A percentile compares a stretch with the other conserved stretches of the same genome.
These are phyloP conservation scores for Chlamydomonas urium DNA, from an alignment of 139 green algal genomes.

Conservation along the genomic window DNA sequence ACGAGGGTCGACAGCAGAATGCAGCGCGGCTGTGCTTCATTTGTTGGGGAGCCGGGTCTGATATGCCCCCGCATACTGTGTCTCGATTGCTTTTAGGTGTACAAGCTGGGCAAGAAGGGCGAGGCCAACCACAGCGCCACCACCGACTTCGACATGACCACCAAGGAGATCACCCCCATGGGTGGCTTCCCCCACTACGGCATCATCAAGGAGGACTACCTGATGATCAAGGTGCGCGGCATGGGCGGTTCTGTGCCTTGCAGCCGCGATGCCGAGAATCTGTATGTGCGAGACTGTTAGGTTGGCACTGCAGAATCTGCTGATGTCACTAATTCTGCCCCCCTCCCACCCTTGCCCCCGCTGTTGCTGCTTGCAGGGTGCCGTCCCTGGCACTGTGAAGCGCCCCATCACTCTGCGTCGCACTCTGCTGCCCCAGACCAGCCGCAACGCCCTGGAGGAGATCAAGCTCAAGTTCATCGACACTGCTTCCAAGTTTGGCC, in stretches of 20 bases:
- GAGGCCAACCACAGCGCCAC: conserved; percentile 76
- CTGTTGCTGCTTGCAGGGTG: conserved; percentile 64
- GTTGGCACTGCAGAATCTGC: no score
- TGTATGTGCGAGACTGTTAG: no score
- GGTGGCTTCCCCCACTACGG: conserved; percentile 99
- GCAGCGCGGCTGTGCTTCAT: not conserved
- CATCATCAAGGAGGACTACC: conserved; percentile 92
- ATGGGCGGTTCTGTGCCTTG: no score
- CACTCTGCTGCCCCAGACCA: conserved; percentile 89
- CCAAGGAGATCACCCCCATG: conserved; percentile 99
- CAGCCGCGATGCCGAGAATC: no score
- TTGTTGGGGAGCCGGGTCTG: no score
- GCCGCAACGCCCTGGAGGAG: conserved; percentile 86
- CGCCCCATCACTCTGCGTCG: conserved; percentile 92
- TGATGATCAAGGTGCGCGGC: conserved; percentile 94
- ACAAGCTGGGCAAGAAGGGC: conserved; percentile 95
- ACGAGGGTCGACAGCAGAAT: no score
- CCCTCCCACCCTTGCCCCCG: no score
- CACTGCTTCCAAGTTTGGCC: conserved; percentile 97
- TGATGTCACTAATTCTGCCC: no score
- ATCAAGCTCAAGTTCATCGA: conserved; percentile 98
- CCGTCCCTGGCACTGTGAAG: conserved; percentile 89
- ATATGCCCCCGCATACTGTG: no score
- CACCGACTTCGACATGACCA: conserved; percentile 94
- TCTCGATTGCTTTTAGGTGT: conserved; percentile 39